Percentiles rank a stretch among this genome's conserved stretches.
phyloP scores from a whole-genome alignment of 352 stramenopile species.

The Phytopythium vexans region DNA sequence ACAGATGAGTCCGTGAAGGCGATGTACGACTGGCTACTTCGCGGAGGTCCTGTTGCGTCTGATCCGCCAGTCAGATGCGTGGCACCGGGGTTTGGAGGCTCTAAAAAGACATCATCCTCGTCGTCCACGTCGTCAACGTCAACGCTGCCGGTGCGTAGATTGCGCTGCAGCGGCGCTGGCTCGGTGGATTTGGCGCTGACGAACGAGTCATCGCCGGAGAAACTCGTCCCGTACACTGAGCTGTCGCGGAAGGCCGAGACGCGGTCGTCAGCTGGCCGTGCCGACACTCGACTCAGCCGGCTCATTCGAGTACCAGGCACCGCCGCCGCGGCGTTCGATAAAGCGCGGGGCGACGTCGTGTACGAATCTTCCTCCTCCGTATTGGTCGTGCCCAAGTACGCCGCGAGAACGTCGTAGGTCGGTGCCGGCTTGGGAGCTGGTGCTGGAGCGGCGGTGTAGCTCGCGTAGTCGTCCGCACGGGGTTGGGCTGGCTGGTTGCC shows the following conservation, averaged over 20 bases:
- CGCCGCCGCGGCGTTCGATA: neutral
- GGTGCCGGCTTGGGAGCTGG: constrained; percentile 16
- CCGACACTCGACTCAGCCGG: constrained; percentile 1
- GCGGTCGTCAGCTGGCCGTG: constrained; percentile 7
- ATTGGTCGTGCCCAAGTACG: constrained; percentile 32
- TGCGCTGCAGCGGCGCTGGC: neutral
- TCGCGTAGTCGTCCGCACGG: constrained; percentile 8
- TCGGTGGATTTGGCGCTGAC: constrained; percentile 3
- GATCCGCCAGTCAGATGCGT: constrained; percentile 6
- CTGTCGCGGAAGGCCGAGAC: constrained; percentile 18
- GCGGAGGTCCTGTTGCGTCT: constrained; percentile 7
- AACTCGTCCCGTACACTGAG: constrained; percentile 7
- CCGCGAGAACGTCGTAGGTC: constrained; percentile 36
- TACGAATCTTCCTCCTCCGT: constrained; percentile 16
- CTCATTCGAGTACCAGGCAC: neutral
- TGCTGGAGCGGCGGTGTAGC: constrained; percentile 11
- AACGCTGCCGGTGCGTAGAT: constrained; percentile 29
- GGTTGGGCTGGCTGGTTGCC: neutral
- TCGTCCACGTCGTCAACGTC: constrained; percentile 31
- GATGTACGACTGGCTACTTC: constrained; percentile 33
- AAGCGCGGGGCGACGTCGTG: constrained; percentile 17
- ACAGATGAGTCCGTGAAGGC: constrained; percentile 37
- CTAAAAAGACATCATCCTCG: constrained; percentile 16
- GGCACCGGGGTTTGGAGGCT: constrained; percentile 5
- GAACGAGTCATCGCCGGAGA: constrained; percentile 7